Evolutionary conservation across 2,329 filamentous ascomycete species (phyloP), one percentile per base, ranked within the genome.

Genomic region (Venturia effusa): DNA sequence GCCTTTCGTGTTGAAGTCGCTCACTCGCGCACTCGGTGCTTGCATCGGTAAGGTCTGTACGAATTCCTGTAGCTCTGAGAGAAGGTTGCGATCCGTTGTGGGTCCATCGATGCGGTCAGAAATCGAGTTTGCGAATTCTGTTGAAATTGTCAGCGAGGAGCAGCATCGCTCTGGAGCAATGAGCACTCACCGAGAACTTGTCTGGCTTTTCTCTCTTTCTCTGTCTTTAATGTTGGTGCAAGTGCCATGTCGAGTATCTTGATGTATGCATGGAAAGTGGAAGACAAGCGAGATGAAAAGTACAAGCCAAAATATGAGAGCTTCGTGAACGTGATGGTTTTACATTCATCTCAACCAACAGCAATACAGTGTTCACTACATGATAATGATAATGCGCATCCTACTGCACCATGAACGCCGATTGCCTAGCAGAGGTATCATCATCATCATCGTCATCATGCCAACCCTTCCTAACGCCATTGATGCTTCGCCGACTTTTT

Each of bases 1-100:
- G 64, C 83, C 88, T 7, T 78, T 68, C 5, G 68, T 72, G 66
- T 89, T 86, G 3, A 90, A 74, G 5, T 60, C 59, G 1, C 24
- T 24, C n/a, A 60, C 34, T 27, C 59, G 59, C 24, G 40, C 41
- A 62, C 34, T 54, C 17, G 61, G 45, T 19, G 43, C 27, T 30
- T 45, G 34, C 13, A 62, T 48, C 22, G 61, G 61, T 17, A 62
- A 48, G n/a, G 34, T 37, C 34, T 63, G 30, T 2, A 55, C 27
- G 43, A 60, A 32, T 37, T 62, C 48, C 30, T 63, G 45, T 11
- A 63, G n/a, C 34, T 55, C 61, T 43, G 61, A 10, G 45, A 60
- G 10, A 30, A 63, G 51, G 11, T 37, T 24, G 17, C 41, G 32
- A 51, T 39, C 34, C 39, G 61, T 43, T 17, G 41, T 32, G n/a